Conservation (phyloP, 192 early-diverging fungal genomes). For the Umbelopsis vinacea region DNA sequence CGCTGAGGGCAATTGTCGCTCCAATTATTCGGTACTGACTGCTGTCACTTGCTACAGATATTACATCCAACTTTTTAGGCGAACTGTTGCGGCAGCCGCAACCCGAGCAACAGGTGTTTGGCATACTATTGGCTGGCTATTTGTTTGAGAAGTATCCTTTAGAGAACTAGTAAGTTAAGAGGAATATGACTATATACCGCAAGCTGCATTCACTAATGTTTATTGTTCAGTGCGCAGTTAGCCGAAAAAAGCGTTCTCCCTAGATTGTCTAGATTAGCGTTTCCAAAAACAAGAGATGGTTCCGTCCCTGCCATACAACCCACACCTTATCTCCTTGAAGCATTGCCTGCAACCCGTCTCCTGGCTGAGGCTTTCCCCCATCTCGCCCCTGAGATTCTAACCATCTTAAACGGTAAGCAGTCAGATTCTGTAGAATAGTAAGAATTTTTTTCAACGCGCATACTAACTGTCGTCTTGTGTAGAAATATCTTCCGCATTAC, state of each 20-base stretch:
- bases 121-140: conserved; percentile 44
- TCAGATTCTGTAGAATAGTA: background rate
- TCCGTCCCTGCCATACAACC: conserved; percentile 12
- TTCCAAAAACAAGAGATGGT: conserved; percentile 13
- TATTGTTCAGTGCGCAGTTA: conserved; percentile 19
- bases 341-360: conserved; percentile 28
- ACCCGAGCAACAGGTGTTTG: conserved; percentile 54
- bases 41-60: conserved; percentile 31
- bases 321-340: conserved; percentile 31
- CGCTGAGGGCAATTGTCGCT: background rate
- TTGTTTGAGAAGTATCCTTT: conserved; percentile 58
- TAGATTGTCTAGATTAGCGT: conserved; percentile 34
- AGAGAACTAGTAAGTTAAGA: conserved; percentile 47
- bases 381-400: conserved; percentile 28
- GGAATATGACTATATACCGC: background rate
- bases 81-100: conserved; percentile 59
- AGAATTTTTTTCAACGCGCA: too few species aligned
- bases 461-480: background rate
- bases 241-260: conserved; percentile 36
- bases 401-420: conserved; percentile 30
- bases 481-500: conserved; percentile 33
- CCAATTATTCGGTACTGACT: background rate
- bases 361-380: conserved; percentile 40
- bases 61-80: conserved; percentile 58
- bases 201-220: background rate